phyloP scores from a whole-genome alignment of 345 rosid genomes.

The Trapa bicornis region DNA sequence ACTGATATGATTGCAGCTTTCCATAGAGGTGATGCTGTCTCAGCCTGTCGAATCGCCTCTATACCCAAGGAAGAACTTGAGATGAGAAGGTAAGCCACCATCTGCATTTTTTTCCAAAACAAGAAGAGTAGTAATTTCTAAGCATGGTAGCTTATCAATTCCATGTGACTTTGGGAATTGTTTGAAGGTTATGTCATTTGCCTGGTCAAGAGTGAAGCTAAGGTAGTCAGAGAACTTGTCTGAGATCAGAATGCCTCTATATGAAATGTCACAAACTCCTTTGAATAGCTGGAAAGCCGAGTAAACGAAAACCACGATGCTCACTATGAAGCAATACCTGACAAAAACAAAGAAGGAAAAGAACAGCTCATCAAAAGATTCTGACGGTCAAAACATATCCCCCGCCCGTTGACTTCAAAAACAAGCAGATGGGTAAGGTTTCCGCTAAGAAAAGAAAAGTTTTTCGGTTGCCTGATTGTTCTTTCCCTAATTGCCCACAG shows the following conservation, averaged over 20 bases:
- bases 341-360: background rate
- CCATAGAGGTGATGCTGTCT: constrained; percentile 24
- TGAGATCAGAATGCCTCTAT: constrained; percentile 52
- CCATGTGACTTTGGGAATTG: background rate
- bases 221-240: constrained; percentile 49
- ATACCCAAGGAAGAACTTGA: constrained; percentile 53
- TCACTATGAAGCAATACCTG: constrained; percentile 55
- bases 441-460: background rate
- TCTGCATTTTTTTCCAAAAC: constrained; percentile 15
- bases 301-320: constrained; percentile 35
- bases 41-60: constrained; percentile 22
- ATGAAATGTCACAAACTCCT: constrained; percentile 57
- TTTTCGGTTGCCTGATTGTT: too few relatives aligned
- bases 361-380: background rate
- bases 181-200: constrained; percentile 7
- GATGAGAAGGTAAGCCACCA: constrained; percentile 49
- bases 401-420: background rate
- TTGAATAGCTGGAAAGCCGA: constrained; percentile 56
- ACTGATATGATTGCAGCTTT: constrained; percentile 29
- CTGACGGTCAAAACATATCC: background rate
- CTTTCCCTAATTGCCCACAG: background rate
- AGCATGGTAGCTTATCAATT: background rate
- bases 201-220: constrained; percentile 66
- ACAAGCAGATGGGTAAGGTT: background rate
- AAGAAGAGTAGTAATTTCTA: background rate